These are phyloP conservation scores for Begonia loranthoides DNA, from an alignment of 306 rosid species.

Conservation along the genomic window DNA sequence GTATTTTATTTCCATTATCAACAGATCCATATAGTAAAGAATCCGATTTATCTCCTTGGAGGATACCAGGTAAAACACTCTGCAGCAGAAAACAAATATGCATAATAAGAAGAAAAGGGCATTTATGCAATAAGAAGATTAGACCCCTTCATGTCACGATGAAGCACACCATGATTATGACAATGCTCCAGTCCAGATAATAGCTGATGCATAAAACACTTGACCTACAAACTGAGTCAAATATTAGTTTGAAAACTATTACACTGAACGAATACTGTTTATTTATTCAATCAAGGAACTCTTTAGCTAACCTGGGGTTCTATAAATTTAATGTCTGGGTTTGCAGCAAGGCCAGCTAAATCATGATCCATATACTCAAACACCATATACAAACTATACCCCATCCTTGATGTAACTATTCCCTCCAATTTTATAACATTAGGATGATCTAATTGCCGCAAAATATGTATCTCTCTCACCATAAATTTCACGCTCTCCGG, in stretches of 20 bases:
- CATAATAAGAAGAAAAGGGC: too few species aligned
- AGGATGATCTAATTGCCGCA: too few species aligned
- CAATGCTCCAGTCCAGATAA: constrained; percentile 69
- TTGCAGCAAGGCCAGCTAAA: constrained; percentile 72
- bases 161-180: constrained; percentile 46
- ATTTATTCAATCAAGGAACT: too few species aligned
- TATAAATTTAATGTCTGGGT: constrained; percentile 47
- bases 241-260: not conserved
- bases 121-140: constrained; percentile 70
- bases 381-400: constrained; percentile 67
- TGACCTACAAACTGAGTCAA: constrained; percentile 36
- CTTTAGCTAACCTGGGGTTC: constrained; percentile 50
- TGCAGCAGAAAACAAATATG: too few species aligned
- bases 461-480: too few species aligned
- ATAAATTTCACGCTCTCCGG: too few species aligned
- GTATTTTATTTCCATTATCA: too few species aligned
- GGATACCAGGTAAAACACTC: too few species aligned
- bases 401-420: constrained; percentile 67
- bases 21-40: too few species aligned
- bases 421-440: constrained; percentile 30
- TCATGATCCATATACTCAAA: constrained; percentile 68
- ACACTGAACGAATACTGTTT: too few species aligned
- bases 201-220: constrained; percentile 55
- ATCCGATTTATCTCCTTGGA: too few species aligned
- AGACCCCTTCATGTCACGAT: constrained; percentile 74